A percentile compares a stretch with the other conserved stretches of the same genome.
These are phyloP conservation scores for Gossypium turneri DNA, from an alignment of 345 rosid genomes.

Conservation along the genomic window DNA sequence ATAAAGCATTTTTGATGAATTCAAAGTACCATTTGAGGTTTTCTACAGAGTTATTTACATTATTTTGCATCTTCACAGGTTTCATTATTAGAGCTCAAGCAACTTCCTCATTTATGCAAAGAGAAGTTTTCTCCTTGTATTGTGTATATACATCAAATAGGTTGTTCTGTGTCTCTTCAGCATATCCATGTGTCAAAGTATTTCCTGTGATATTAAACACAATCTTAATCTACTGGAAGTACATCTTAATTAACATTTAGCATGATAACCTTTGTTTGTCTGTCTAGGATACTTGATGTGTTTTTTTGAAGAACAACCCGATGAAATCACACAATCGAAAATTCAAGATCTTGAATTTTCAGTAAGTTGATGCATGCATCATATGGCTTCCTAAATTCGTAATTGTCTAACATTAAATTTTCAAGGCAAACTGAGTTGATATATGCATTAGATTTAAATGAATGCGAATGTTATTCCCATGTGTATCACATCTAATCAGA, in stretches of 20 bases:
- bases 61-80: conserved; percentile 47
- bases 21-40: conserved; percentile 12
- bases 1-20: conserved; percentile 14
- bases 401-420: conserved; percentile 1
- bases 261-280: conserved; percentile 4
- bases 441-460: conserved; percentile 9
- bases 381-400: neutral
- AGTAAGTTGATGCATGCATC: conserved; percentile 40
- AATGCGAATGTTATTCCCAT: neutral
- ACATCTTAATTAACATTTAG: neutral
- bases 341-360: conserved; percentile 68
- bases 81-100: conserved; percentile 62
- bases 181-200: neutral
- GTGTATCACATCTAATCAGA: neutral
- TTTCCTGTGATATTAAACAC: neutral
- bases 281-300: conserved; percentile 82
- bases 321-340: conserved; percentile 44
- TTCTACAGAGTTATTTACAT: conserved; percentile 11
- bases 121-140: conserved; percentile 57
- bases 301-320: conserved; percentile 68
- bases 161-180: conserved; percentile 38
- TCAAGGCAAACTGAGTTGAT: conserved; percentile 22
- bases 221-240: neutral
- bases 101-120: conserved; percentile 53
- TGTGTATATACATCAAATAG: conserved; percentile 83